Evolutionary conservation across 2,329 filamentous ascomycete species (phyloP), one percentile per base, ranked within the genome.

Genomic region (Torrubiellomyces zombiae): DNA sequence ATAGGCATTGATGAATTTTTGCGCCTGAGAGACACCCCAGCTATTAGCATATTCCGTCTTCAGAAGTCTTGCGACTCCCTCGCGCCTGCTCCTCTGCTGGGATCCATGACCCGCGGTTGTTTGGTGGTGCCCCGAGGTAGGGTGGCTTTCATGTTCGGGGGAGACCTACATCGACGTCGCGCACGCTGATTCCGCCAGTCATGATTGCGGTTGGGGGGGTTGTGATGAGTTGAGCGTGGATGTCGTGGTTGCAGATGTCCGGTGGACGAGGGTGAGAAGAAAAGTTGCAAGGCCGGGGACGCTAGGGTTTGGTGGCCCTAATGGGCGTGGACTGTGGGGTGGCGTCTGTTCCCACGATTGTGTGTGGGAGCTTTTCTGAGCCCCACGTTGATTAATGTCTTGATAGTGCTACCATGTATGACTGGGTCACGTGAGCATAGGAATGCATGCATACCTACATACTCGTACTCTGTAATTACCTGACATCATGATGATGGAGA

Each of bases 1-100:
- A 57, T 89, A 91, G 53, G 77, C 68, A 46, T 67, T 60, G 63
- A 89, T 85, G 69, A 89, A 89, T 66, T 85, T 81, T 58, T 83
- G 77, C 60, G 79, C 76, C 74, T 79, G 60, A 43, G 53, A 41
- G 50, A 44, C 45, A 53, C 51, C 29, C 43, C 44, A 51, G 50
- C 58, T 56, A 69, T 75, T 68, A 75, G 70, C 70, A 71, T 57
- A 72, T 74, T 75, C 70, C 70, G 70, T 75, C 68, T 58, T 67
- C 65, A 63, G 69, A 75, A 64, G 62, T 73, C 67, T 73, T 70
- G 53, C 70, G 68, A 74, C 64, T 58, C 69, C 68, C 70, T 75
- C 70, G 56, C 70, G 60, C 70, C 69, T 75, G 69, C 70, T 74
- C 69, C 47, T 50, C 45, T 40, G 19, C 19, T 5, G 19, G 5